phyloP scores from a whole-genome alignment of 164 flowering plant genomes.

The Magnolia sinica region DNA sequence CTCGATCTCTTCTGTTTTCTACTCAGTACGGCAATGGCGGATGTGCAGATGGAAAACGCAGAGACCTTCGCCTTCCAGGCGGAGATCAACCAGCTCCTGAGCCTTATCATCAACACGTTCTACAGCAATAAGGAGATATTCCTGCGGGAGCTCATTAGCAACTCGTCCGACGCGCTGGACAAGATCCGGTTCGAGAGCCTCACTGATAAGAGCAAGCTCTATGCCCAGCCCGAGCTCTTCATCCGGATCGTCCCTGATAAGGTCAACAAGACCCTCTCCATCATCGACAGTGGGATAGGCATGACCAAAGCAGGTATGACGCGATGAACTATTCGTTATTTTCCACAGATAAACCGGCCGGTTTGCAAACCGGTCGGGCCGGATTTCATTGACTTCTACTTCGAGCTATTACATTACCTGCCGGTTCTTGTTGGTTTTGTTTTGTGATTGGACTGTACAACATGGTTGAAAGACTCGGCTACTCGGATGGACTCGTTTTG shows the following conservation, averaged over 20 bases:
- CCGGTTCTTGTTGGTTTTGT: too few species aligned
- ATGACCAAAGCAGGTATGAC: constrained; percentile 16
- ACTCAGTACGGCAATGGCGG: constrained; percentile 7
- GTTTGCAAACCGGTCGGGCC: background rate
- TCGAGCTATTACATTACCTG: background rate
- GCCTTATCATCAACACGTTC: constrained; percentile 22
- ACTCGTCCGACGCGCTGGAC: constrained; percentile 33
- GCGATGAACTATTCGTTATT: background rate
- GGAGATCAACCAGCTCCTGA: constrained; percentile 27
- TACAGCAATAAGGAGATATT: constrained; percentile 26
- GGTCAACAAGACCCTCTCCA: constrained; percentile 35
- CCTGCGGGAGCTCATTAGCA: constrained; percentile 23
- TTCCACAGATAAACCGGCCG: background rate
- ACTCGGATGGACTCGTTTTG: too few species aligned
- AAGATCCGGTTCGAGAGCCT: constrained; percentile 45
- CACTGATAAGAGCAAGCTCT: constrained; percentile 46
- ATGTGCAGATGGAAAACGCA: constrained; percentile 12
- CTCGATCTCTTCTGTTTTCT: too few species aligned
- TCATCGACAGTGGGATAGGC: constrained; percentile 19
- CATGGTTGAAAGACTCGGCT: too few species aligned
- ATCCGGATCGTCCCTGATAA: constrained; percentile 43
- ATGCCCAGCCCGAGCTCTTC: constrained; percentile 45
- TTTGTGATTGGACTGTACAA: too few species aligned
- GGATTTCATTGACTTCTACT: background rate
- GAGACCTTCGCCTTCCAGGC: constrained; percentile 28